A percentile compares a stretch with the other conserved stretches of the same genome.
These are phyloP conservation scores for Calonectria leucothoes DNA, from an alignment of 2,329 filamentous ascomycete species.

Conservation along the genomic window DNA sequence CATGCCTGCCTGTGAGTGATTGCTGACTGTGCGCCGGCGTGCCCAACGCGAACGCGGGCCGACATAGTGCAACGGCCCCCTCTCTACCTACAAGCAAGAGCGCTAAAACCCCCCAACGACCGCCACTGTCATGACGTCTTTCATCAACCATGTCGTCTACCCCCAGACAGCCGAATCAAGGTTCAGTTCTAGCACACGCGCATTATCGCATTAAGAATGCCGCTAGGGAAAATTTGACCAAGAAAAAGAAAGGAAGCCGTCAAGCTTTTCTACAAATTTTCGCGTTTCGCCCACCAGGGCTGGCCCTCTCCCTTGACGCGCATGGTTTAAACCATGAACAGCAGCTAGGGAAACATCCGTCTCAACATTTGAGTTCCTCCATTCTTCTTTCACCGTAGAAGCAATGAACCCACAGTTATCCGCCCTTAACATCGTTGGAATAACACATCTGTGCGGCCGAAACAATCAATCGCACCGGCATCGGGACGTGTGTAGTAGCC, in stretches of 20 bases:
- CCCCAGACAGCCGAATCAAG: background rate
- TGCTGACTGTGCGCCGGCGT: constrained; percentile 24
- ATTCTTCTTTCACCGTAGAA: background rate
- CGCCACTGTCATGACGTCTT: constrained; percentile 39
- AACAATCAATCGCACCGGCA: constrained; percentile 4
- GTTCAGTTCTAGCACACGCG: constrained; percentile 11
- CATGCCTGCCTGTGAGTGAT: constrained; percentile 36
- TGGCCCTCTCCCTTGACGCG: background rate
- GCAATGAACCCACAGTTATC: background rate
- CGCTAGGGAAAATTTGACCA: background rate
- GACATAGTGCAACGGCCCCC: constrained; percentile 5
- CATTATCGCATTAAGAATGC: background rate
- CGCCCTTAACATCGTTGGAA: background rate
- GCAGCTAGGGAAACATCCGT: background rate
- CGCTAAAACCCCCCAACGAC: constrained; percentile 29
- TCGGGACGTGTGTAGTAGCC: background rate
- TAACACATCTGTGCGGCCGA: background rate
- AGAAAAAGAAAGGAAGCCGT: background rate
- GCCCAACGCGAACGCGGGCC: constrained; percentile 6
- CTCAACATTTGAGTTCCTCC: background rate
- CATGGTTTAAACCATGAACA: background rate
- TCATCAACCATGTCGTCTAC: constrained; percentile 11
- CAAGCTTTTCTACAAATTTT: background rate
- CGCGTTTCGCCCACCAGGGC: background rate
- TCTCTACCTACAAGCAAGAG: background rate